Base-by-base conservation (phyloP, 306 rosid species). In the Begonia loranthoides region DNA sequence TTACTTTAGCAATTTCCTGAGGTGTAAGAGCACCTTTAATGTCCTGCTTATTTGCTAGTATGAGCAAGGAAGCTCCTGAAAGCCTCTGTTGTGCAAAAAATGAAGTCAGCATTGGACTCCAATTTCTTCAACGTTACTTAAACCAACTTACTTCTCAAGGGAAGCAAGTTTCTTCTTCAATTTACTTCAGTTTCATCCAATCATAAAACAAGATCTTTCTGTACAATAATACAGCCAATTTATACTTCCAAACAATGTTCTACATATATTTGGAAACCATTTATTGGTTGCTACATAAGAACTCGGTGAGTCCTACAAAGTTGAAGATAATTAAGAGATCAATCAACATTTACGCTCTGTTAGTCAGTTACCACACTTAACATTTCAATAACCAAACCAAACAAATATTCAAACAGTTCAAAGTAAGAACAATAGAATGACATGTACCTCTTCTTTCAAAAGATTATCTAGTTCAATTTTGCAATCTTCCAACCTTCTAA, bases 21-120 rank as follows among this genome's bases (percentile, higher is more conserved):
- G 92, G 96, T 13, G 75, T 41, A 61, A 87, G 83, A 54, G 84
- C 82, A 19, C 96, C 94, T 71, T 80, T 79, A 14, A 84, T 88
- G 58, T 88, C 96, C 61, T 88, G 96, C 77, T 88, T 88, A 69
- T 88, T 88, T 55, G 96, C 94, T 10, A 88, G 79, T 64, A 88
- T 79, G 58, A 88, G 70, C 57, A 88, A 73, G n/a, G 94, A 84
- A 36, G 92, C 57, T 66, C 94, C 94, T 50, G 96, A 83, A 17
- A 87, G 74, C 69, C 96, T 87, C 94, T 83, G 83, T 54, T 36
- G 61, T 36, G 57, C 4, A 61, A 51, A 21, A 33, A 58, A 57
- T 15, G 45, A 54, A 50, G 55, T 60, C 24, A 41, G 57, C 52
- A 6, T 51, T 52, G 46, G 40, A 10, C 4, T 16, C 36, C 22